Evolutionary conservation across 2,329 filamentous ascomycete genomes (phyloP).

Genomic region (Colletotrichum plurivorum): DNA sequence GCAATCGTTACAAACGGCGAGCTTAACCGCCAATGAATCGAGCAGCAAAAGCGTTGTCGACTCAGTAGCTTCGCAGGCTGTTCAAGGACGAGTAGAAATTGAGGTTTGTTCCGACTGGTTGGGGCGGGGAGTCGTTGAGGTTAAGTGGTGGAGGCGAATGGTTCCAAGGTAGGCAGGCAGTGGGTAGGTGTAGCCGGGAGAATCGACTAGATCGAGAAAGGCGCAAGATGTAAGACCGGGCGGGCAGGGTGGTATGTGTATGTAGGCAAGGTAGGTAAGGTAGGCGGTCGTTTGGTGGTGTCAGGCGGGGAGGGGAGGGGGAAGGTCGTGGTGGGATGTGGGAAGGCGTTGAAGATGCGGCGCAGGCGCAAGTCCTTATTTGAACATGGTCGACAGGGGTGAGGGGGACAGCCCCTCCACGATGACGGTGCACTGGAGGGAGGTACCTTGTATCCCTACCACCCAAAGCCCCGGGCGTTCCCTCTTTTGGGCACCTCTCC

Average conservation of each 20-base stretch:
- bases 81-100: slow-evolving; percentile 25
- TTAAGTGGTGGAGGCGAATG: slow-evolving; percentile 15
- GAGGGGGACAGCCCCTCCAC: slow-evolving; percentile 33
- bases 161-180: not conserved
- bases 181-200: slow-evolving; percentile 11
- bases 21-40: slow-evolving; percentile 3
- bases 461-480: slow-evolving; percentile 4
- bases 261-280: not conserved
- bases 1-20: slow-evolving; percentile 2
- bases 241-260: not conserved
- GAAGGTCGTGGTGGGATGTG: slow-evolving; percentile 27
- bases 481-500: not conserved
- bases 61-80: slow-evolving; percentile 2
- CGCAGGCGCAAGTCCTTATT: slow-evolving; percentile 38
- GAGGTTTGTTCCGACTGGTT: slow-evolving; percentile 16
- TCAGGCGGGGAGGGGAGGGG: slow-evolving; percentile 21
- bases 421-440: slow-evolving; percentile 36
- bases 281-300: slow-evolving; percentile 24
- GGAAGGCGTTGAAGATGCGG: slow-evolving; percentile 40
- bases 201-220: slow-evolving; percentile 8
- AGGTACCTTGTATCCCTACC: slow-evolving; percentile 29
- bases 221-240: slow-evolving; percentile 7
- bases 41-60: slow-evolving; percentile 2
- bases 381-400: slow-evolving; percentile 35
- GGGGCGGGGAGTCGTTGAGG: not conserved